These are phyloP conservation scores for Takakia lepidozioides DNA, from an alignment of 225 moss, liverwort and hornwort genomes.

Conservation along the genomic window DNA sequence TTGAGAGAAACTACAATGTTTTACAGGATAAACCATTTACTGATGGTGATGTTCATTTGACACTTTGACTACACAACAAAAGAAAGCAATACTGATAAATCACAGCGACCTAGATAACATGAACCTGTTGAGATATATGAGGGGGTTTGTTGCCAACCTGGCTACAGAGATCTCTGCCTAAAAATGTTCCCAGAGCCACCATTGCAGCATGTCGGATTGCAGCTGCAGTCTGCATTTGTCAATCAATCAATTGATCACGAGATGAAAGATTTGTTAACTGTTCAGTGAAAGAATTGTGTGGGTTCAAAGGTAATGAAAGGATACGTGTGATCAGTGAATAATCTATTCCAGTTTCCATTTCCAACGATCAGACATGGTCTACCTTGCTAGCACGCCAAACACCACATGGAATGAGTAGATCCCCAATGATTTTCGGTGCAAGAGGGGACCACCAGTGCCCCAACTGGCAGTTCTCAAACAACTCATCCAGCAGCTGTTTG, in stretches of 20 bases:
- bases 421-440: conserved; percentile 43
- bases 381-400: conserved; percentile 89
- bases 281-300: no score
- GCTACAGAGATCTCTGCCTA: conserved; percentile 66
- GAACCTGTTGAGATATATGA: no score
- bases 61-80: no score
- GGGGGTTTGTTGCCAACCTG: conserved; percentile 46
- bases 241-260: neutral
- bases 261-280: neutral
- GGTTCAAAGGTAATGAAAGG: no score
- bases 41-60: no score
- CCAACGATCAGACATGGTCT: neutral
- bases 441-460: conserved; percentile 59
- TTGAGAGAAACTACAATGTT: no score
- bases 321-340: no score
- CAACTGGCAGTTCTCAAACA: conserved; percentile 70
- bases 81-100: no score
- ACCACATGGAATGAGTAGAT: conserved; percentile 53
- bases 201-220: conserved; percentile 76
- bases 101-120: no score
- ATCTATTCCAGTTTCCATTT: no score
- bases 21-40: no score
- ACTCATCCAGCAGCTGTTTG: conserved; percentile 66
- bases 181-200: conserved; percentile 79
- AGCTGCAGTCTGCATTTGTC: conserved; percentile 58